phyloP scores from a whole-genome alignment of 345 rosid genomes.

The Mangifera indica region DNA sequence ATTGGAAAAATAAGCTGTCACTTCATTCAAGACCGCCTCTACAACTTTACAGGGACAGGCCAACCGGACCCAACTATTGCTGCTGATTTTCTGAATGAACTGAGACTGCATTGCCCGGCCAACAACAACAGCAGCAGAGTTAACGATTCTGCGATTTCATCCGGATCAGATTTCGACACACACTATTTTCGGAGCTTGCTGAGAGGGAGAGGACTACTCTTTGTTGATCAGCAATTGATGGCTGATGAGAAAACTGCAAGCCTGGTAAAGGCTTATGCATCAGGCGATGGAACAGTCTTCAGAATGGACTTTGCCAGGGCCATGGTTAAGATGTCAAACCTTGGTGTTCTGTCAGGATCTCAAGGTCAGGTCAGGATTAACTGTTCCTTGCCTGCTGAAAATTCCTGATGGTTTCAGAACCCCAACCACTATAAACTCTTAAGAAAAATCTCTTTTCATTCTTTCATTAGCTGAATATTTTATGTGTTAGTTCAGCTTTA shows the following conservation, averaged over 20 bases:
- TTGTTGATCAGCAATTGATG: slow-evolving; percentile 53
- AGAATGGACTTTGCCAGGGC: slow-evolving; percentile 43
- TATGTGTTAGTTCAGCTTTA: too few species aligned
- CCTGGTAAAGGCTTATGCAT: slow-evolving; percentile 33
- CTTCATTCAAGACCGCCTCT: slow-evolving; percentile 39
- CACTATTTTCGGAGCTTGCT: slow-evolving; percentile 44
- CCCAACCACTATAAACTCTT: too few species aligned
- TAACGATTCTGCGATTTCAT: slow-evolving; percentile 23
- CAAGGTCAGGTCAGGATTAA: too few species aligned
- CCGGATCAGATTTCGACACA: slow-evolving; percentile 36
- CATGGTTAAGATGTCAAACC: slow-evolving; percentile 52
- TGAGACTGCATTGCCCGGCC: slow-evolving; percentile 30
- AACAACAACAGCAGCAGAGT: slow-evolving; percentile 3
- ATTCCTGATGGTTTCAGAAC: too few species aligned
- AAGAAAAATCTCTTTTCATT: too few species aligned
- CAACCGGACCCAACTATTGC: slow-evolving; percentile 39
- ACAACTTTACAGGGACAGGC: slow-evolving; percentile 41
- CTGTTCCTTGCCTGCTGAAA: too few species aligned
- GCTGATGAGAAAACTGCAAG: slow-evolving; percentile 42
- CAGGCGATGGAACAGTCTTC: slow-evolving; percentile 37
- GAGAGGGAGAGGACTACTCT: slow-evolving; percentile 45
- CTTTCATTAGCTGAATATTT: too few species aligned
- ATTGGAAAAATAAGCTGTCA: slow-evolving; percentile 47
- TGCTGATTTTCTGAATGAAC: slow-evolving; percentile 34
- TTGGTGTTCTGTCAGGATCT: slow-evolving; percentile 30